phyloP scores from a whole-genome alignment of 768 basidiomycete genomes.

The Boletus coccyginus region DNA sequence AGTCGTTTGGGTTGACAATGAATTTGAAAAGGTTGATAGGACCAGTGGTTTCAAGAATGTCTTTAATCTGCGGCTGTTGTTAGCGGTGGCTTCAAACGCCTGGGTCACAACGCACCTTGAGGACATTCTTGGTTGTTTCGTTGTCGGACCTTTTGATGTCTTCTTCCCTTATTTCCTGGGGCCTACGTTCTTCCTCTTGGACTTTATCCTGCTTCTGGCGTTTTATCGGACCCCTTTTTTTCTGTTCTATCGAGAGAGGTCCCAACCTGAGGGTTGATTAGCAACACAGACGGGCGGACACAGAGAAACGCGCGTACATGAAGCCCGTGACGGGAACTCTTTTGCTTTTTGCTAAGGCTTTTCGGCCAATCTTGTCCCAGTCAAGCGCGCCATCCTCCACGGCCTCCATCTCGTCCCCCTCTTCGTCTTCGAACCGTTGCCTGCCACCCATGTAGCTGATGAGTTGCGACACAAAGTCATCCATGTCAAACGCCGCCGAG shows the following conservation, averaged over 20 bases:
- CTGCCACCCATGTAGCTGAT: constrained; percentile 75
- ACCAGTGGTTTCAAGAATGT: constrained; percentile 49
- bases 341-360: constrained; percentile 75
- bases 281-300: background rate
- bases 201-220: constrained; percentile 71
- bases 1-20: constrained; percentile 86
- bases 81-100: background rate
- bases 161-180: constrained; percentile 78
- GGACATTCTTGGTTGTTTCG: constrained; percentile 87
- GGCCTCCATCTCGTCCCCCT: constrained; percentile 53
- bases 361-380: constrained; percentile 86
- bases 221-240: constrained; percentile 60
- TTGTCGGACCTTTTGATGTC: constrained; percentile 83
- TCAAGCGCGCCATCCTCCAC: constrained; percentile 53
- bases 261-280: constrained; percentile 68
- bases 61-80: constrained; percentile 48
- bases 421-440: constrained; percentile 43
- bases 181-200: constrained; percentile 63
- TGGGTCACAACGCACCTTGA: constrained; percentile 47
- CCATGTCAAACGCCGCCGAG: constrained; percentile 84
- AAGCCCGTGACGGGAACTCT: constrained; percentile 82
- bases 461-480: constrained; percentile 82
- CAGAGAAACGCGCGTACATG: constrained; percentile 56
- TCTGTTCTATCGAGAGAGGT: constrained; percentile 83
- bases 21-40: constrained; percentile 80